Percentiles rank a stretch among this genome's conserved stretches.
Conservation (phyloP, 2,329 filamentous ascomycete genomes). For the Xylaria sp. region DNA sequence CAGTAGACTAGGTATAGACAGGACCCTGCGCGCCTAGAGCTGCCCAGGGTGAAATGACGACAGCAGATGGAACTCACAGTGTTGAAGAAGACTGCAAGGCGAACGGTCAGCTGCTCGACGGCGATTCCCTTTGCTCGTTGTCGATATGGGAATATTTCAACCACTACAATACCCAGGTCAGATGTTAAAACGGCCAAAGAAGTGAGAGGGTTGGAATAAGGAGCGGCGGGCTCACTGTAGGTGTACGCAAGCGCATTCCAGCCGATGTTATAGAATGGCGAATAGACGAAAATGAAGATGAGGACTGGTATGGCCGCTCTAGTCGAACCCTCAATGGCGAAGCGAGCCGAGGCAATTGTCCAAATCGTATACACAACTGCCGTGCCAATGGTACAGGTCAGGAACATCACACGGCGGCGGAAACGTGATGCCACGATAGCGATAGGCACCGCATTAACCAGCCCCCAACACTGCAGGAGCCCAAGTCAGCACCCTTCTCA, state of each 20-base stretch:
- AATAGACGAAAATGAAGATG: constrained; percentile 49
- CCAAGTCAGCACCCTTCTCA: too few species aligned
- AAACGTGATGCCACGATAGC: constrained; percentile 42
- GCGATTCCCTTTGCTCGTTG: constrained; percentile 44
- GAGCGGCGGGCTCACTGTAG: constrained; percentile 30
- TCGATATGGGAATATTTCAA: constrained; percentile 44
- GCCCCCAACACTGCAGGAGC: constrained; percentile 13
- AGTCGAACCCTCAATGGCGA: constrained; percentile 38
- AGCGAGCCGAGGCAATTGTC: constrained; percentile 44
- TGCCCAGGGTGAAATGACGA: too few species aligned
- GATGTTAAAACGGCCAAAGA: constrained; percentile 4
- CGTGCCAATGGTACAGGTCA: constrained; percentile 43
- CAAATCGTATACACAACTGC: constrained; percentile 42
- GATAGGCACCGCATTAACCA: constrained; percentile 36
- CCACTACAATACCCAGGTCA: constrained; percentile 10
- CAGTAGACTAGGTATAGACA: too few species aligned
- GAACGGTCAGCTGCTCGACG: constrained; percentile 42
- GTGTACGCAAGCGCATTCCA: constrained; percentile 42
- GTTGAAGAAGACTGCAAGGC: constrained; percentile 48
- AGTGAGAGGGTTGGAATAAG: constrained; percentile 1
- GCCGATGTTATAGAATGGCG: constrained; percentile 43
- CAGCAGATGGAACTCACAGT: too few species aligned
- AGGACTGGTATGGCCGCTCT: constrained; percentile 42
- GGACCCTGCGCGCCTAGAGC: too few species aligned
- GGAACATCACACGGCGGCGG: constrained; percentile 40